Evolutionary conservation across 1,139 yeast genomes (phyloP), one percentile per base, ranked within the genome.

Genomic region (Scheffersomyces quercinus): DNA sequence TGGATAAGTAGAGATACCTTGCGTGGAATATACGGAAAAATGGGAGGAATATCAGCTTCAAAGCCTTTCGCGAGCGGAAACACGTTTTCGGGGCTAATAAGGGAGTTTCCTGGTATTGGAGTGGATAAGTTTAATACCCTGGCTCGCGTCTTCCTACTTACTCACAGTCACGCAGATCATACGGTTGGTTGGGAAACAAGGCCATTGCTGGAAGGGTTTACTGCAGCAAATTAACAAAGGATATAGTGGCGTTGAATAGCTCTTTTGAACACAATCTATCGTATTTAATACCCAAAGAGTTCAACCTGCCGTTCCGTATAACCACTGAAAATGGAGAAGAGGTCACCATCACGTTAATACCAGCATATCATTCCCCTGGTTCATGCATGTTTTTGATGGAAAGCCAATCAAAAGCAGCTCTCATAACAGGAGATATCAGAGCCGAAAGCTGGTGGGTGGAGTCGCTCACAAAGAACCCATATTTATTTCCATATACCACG

Each of bases 291-390:
- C 51, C 60, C 0, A 40, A 61, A n/a, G 55, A 55, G 10, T 56
- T 48, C 36, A 68, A 74, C 40, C 39, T 38, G 3, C 68, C 73
- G 1, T 60, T 65, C 36, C 43, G 37, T 7, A 41, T 58, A 20
- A 9, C 11, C 1, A 30, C 50, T n/a, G 42, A 35, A 0, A 53
- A 53, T 2, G 51, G 43, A 15, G 56, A 36, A 3, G 34, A 14
- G 3, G 43, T 69, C 8, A 47, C 29, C 6, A 44, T 67, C 4
- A 64, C 71, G 0, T 47, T 67, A 40, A 62, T 75, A 3, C 65
- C 71, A 7, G 66, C 82, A 0, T 75, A 82, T 51, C 88, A 83
- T 52, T 83, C 88, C 52, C 83, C 85, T 4, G 88, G 88, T 2
- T 70, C 85, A 3, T 67, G 70, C 4, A 79, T 82, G 83, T 75